Percentiles rank a stretch among this genome's conserved stretches.
phyloP scores from a whole-genome alignment of 176 grass and related monocot genomes.

The Phoenix roebelenii region DNA sequence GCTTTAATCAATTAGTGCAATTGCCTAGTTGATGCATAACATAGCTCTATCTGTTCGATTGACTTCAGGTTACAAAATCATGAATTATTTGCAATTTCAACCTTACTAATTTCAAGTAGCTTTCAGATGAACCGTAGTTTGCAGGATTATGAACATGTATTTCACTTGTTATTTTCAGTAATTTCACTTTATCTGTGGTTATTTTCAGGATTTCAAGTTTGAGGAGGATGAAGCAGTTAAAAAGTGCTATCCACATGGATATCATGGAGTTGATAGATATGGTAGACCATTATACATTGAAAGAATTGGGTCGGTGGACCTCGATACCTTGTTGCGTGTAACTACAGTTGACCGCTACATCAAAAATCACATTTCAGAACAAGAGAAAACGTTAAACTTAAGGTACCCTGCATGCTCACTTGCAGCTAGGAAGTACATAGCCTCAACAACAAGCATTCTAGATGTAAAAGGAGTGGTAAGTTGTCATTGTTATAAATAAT shows the following conservation, averaged over 20 bases:
- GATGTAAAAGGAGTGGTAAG: conserved; percentile 86
- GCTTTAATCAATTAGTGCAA: too few relatives aligned
- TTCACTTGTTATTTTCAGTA: too few relatives aligned
- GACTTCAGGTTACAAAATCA: too few relatives aligned
- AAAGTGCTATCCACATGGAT: conserved; percentile 82
- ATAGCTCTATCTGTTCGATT: too few relatives aligned
- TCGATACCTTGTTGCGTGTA: conserved; percentile 48
- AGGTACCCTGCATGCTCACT: conserved; percentile 87
- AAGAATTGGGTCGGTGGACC: conserved; percentile 60
- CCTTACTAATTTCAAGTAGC: too few relatives aligned
- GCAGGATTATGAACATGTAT: too few relatives aligned
- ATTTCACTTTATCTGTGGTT: too few relatives aligned
- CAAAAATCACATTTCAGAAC: conserved; percentile 87
- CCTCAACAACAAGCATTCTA: conserved; percentile 72
- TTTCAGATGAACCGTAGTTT: too few relatives aligned
- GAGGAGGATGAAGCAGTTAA: conserved; percentile 76
- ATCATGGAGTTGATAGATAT: conserved; percentile 86
- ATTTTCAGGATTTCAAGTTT: conserved; percentile 73
- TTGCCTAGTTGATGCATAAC: too few relatives aligned
- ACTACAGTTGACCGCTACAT: conserved; percentile 66
- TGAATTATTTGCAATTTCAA: too few relatives aligned
- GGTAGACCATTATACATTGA: conserved; percentile 88
- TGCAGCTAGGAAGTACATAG: conserved; percentile 59
- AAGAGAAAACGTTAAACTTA: conserved; percentile 78
- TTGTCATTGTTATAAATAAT: conserved; percentile 16